Conservation (phyloP, 2,329 filamentous ascomycete genomes). For the Microascus cirrosus region DNA sequence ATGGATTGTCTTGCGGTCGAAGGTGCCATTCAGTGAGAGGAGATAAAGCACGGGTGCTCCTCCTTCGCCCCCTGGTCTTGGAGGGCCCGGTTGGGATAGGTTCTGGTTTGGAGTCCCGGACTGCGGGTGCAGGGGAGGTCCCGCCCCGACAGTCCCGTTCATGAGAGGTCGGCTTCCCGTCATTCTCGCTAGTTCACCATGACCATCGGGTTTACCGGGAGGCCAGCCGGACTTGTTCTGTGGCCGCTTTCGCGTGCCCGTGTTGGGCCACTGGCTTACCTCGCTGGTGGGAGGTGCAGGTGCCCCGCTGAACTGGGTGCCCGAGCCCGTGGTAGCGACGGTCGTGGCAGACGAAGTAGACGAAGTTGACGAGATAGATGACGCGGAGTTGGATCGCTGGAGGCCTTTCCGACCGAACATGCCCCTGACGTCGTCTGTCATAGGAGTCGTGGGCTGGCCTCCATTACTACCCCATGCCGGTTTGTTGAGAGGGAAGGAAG, state of each 20-base stretch:
- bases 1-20: constrained; percentile 91
- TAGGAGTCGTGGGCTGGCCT: constrained; percentile 43
- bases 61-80: constrained; percentile 54
- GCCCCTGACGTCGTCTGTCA: constrained; percentile 77
- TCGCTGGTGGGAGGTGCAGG: constrained; percentile 34
- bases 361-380: constrained; percentile 61
- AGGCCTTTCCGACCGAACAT: constrained; percentile 85
- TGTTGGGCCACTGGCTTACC: constrained; percentile 29
- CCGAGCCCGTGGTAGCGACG: constrained; percentile 47
- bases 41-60: constrained; percentile 74
- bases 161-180: constrained; percentile 23
- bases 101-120: constrained; percentile 25
- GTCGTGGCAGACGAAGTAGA: constrained; percentile 53
- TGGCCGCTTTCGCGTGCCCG: constrained; percentile 37
- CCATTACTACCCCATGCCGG: constrained; percentile 56
- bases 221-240: constrained; percentile 40
- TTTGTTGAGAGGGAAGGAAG: constrained; percentile 52
- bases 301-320: constrained; percentile 51
- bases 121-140: constrained; percentile 23
- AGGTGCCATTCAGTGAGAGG: constrained; percentile 86
- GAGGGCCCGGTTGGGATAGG: constrained; percentile 29
- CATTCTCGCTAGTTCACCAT: constrained; percentile 34
- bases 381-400: constrained; percentile 83
- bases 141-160: constrained; percentile 21
- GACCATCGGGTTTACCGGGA: constrained; percentile 32